A percentile compares a stretch with the other conserved stretches of the same genome.
phyloP scores from a whole-genome alignment of 257 asterid species.

The Salvia rosmarinus region DNA sequence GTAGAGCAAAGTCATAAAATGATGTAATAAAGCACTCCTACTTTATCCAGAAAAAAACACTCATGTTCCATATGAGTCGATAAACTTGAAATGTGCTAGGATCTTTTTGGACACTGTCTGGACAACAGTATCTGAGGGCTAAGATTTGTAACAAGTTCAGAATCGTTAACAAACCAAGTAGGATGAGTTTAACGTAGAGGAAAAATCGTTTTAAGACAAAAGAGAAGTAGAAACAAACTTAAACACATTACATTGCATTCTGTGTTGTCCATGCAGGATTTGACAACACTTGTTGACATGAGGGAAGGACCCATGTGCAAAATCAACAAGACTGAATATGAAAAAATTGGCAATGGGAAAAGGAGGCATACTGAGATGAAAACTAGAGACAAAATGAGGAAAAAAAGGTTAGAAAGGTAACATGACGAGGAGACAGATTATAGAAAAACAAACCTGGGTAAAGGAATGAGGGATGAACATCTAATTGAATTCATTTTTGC shows the following conservation, averaged over 20 bases:
- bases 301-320: slow-evolving; percentile 22
- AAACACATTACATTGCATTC: neutral
- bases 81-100: neutral
- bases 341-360: slow-evolving; percentile 10
- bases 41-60: neutral
- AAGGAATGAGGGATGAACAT: slow-evolving; percentile 36
- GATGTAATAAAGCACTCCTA: neutral
- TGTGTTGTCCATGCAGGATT: neutral
- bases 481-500: slow-evolving; percentile 37
- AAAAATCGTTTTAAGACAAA: slow-evolving; percentile 2
- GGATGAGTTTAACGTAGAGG: neutral
- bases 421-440: slow-evolving; percentile 34
- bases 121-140: slow-evolving; percentile 5
- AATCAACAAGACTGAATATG: slow-evolving; percentile 16
- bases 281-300: slow-evolving; percentile 4
- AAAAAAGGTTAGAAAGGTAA: slow-evolving; percentile 28
- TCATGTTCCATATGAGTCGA: slow-evolving; percentile 1
- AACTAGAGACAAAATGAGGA: slow-evolving; percentile 31
- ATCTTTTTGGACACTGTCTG: slow-evolving; percentile 6
- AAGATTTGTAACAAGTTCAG: slow-evolving; percentile 4
- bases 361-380: slow-evolving; percentile 4
- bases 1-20: slow-evolving; percentile 12
- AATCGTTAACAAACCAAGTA: neutral
- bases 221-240: neutral
- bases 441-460: slow-evolving; percentile 43